phyloP scores from a whole-genome alignment of 208 protist genomes.

The Leishmania braziliensis region DNA sequence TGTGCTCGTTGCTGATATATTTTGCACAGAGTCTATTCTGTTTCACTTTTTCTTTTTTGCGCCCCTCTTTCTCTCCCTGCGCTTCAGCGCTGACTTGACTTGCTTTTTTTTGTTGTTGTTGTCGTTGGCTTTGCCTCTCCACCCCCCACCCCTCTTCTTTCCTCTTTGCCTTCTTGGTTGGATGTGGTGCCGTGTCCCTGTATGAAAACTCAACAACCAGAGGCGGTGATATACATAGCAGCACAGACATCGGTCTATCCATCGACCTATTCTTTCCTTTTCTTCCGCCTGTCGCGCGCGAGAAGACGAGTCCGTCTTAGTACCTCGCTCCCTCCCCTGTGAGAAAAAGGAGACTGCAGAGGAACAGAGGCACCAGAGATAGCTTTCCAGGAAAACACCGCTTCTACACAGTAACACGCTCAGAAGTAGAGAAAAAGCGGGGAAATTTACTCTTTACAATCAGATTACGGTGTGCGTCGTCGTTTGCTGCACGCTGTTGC shows the following conservation, averaged over 20 bases:
- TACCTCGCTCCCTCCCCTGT: too few relatives aligned
- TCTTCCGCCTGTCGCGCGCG: too few relatives aligned
- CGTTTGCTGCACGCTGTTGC: neutral
- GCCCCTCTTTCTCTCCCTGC: neutral
- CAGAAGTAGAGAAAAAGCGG: neutral
- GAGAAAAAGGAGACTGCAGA: too few relatives aligned
- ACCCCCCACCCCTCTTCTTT: slow-evolving; percentile 6
- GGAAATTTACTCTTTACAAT: too few relatives aligned
- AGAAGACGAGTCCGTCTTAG: too few relatives aligned
- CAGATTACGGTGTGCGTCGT: neutral
- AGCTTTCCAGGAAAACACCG: too few relatives aligned
- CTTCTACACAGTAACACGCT: neutral
- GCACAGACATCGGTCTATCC: neutral
- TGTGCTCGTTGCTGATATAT: slow-evolving; percentile 9
- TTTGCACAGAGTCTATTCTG: neutral
- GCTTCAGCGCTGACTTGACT: neutral
- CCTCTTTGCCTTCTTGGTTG: neutral
- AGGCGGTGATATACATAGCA: neutral
- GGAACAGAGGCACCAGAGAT: too few relatives aligned
- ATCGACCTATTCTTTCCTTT: too few relatives aligned
- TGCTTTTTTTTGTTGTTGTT: neutral
- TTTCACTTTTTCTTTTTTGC: neutral
- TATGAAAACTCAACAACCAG: neutral
- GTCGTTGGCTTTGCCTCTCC: neutral
- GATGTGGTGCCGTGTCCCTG: neutral